phyloP scores from a whole-genome alignment of 1,284 basidiomycete species.

The Trichosporon faecale region DNA sequence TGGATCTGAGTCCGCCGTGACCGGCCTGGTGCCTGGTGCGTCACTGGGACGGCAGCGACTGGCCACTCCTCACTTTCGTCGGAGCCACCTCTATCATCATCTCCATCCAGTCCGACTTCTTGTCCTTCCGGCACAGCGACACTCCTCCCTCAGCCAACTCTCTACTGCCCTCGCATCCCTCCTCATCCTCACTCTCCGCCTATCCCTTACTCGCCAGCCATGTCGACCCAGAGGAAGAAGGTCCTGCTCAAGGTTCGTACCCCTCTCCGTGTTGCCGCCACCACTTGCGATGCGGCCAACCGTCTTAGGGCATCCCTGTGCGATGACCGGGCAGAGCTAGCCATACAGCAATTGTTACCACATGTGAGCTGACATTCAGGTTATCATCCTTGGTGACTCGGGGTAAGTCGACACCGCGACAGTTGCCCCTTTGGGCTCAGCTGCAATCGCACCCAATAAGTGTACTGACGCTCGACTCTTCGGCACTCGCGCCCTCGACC shows the following conservation, averaged over 20 bases:
- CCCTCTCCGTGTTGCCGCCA: not conserved
- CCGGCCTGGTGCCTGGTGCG: not conserved
- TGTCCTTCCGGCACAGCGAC: not conserved
- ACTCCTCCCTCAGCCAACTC: not conserved
- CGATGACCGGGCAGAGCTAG: not conserved
- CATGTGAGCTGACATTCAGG: slow-evolving; percentile 56
- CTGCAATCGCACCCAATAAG: not conserved
- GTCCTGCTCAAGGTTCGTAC: slow-evolving; percentile 85
- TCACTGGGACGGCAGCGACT: slow-evolving; percentile 1
- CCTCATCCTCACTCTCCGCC: not conserved
- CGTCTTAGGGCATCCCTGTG: not conserved
- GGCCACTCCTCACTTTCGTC: slow-evolving; percentile 2
- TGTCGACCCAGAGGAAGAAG: slow-evolving; percentile 59
- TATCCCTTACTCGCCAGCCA: slow-evolving; percentile 29
- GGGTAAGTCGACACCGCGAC: slow-evolving; percentile 62
- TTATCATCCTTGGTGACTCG: slow-evolving; percentile 96
- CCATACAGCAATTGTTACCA: too few relatives aligned
- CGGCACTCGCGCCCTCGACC: not conserved
- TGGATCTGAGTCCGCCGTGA: not conserved
- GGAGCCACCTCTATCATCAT: not conserved
- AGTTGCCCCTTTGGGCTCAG: not conserved
- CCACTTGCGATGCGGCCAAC: not conserved
- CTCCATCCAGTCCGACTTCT: not conserved
- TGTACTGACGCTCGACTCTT: slow-evolving; percentile 10
- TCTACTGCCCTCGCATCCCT: not conserved